Percentiles rank a stretch among this genome's conserved stretches.
Conservation (phyloP, 352 stramenopile species). For the Phytophthora litchii region DNA sequence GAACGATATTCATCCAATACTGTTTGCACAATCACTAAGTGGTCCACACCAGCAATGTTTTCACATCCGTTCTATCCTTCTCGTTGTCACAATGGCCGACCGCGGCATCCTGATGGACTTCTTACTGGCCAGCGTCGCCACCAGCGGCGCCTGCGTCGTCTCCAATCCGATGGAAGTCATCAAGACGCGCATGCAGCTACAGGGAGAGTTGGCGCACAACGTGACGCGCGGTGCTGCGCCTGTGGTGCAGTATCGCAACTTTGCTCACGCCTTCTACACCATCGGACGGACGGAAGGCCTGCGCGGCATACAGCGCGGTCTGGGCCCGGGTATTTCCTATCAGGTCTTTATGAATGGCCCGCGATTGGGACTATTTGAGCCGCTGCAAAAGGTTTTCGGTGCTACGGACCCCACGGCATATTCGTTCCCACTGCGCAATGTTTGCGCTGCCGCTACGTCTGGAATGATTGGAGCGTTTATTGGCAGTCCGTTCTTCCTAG, state of each 20-base stretch:
- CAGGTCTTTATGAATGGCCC: constrained; percentile 87
- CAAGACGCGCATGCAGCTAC: constrained; percentile 91
- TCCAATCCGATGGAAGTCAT: constrained; percentile 92
- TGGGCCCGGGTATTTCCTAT: constrained; percentile 81
- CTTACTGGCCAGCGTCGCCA: constrained; percentile 66
- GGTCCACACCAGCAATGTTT: constrained; percentile 11
- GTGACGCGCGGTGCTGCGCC: constrained; percentile 38
- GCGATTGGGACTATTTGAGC: constrained; percentile 78
- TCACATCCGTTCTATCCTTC: constrained; percentile 11
- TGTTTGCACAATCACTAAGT: constrained; percentile 24
- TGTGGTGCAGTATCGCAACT: constrained; percentile 82
- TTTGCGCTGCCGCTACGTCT: constrained; percentile 74
- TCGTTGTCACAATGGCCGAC: constrained; percentile 26
- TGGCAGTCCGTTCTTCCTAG: constrained; percentile 85
- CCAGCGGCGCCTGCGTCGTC: constrained; percentile 69
- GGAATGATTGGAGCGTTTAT: constrained; percentile 78
- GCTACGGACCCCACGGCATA: constrained; percentile 78
- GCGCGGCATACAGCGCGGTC: constrained; percentile 77
- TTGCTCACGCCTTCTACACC: constrained; percentile 86
- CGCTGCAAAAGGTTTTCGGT: constrained; percentile 78
- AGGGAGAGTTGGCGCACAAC: constrained; percentile 77
- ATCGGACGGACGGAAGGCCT: constrained; percentile 81
- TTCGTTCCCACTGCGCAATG: constrained; percentile 79
- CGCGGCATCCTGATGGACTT: constrained; percentile 77
- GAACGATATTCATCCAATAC: constrained; percentile 5